phyloP scores from a whole-genome alignment of 1,284 basidiomycete species.

The Tilletia setariae region DNA sequence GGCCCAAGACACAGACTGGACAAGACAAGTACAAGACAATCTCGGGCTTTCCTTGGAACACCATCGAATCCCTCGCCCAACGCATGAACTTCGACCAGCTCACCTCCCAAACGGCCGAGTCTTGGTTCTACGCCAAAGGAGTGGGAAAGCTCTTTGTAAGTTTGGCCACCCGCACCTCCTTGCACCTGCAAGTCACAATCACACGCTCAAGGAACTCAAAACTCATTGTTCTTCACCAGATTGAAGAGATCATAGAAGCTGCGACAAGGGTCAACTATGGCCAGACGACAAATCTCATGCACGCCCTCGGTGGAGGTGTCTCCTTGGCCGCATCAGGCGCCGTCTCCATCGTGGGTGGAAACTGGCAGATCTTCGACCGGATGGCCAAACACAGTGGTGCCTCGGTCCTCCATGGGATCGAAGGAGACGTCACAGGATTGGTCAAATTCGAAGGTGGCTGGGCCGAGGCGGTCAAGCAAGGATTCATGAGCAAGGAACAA shows the following conservation, averaged over 20 bases:
- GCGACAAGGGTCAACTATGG: conserved; percentile 84
- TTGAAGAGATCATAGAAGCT: conserved; percentile 75
- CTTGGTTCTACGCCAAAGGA: conserved; percentile 10
- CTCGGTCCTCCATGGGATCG: conserved; percentile 28
- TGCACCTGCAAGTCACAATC: not conserved
- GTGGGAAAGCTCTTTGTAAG: conserved; percentile 35
- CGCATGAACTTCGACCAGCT: conserved; percentile 60
- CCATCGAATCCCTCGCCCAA: conserved; percentile 63
- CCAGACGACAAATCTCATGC: conserved; percentile 69
- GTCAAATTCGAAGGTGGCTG: conserved; percentile 28
- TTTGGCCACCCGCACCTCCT: conserved; percentile 54
- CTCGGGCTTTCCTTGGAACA: conserved; percentile 61
- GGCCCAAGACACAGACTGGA: conserved; percentile 19
- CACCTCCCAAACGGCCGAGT: conserved; percentile 21
- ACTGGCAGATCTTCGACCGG: conserved; percentile 77
- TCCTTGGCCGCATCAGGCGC: conserved; percentile 74
- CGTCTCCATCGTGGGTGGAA: conserved; percentile 70
- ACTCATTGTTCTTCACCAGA: conserved; percentile 56
- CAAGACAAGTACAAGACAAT: not conserved
- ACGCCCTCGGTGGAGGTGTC: conserved; percentile 72
- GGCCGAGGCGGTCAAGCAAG: conserved; percentile 23
- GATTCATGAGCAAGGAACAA: not conserved
- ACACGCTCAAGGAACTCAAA: not conserved
- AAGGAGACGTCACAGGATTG: conserved; percentile 48
- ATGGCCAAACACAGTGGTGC: conserved; percentile 70